A percentile compares a stretch with the other conserved stretches of the same genome.
phyloP scores from a whole-genome alignment of 371 early-diverging fungal genomes.

The Rhizomucor miehei region DNA sequence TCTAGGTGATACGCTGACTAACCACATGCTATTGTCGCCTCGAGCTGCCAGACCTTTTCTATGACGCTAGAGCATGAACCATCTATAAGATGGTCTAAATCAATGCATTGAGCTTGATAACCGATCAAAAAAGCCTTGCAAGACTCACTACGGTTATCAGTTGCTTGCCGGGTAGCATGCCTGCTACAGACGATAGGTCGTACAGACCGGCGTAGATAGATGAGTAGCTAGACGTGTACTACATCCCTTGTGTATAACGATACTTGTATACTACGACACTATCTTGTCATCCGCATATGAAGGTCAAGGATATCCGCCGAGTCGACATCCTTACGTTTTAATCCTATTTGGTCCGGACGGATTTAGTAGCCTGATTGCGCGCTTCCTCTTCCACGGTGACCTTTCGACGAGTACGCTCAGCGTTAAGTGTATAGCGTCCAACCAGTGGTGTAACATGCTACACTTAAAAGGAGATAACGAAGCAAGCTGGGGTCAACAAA shows the following conservation, averaged over 20 bases:
- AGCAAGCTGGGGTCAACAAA: no score
- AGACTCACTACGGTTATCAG: background rate
- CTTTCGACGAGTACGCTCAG: no score
- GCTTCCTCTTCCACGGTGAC: no score
- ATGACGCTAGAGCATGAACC: background rate
- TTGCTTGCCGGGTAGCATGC: no score
- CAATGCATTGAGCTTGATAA: background rate
- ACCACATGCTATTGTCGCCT: background rate
- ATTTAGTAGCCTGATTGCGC: background rate
- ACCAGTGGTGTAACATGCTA: no score
- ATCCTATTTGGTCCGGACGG: background rate
- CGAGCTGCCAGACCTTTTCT: background rate
- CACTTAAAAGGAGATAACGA: no score
- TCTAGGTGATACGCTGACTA: background rate
- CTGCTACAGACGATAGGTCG: background rate
- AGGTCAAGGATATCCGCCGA: no score
- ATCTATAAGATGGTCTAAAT: background rate
- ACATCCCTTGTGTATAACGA: background rate
- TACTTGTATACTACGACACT: background rate
- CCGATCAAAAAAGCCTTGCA: background rate
- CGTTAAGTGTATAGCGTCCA: no score
- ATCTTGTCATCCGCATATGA: background rate
- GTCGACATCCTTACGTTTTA: no score
- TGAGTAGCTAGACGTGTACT: background rate
- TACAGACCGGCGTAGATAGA: background rate